These are phyloP conservation scores for Paraglomus brasilianum DNA, from an alignment of 192 early-diverging fungal species.

Conservation along the genomic window DNA sequence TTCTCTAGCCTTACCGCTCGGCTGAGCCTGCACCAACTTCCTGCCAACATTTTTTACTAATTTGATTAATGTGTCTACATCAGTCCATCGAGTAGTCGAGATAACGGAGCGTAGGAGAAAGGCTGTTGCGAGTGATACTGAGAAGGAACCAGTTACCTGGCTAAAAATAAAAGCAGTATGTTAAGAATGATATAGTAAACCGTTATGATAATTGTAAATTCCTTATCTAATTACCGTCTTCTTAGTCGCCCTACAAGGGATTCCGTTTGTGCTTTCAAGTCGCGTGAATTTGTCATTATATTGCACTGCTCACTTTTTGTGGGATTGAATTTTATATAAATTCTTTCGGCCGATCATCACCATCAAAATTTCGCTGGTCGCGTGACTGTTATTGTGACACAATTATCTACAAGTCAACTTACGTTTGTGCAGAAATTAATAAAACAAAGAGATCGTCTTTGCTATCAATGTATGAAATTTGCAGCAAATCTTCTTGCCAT, in stretches of 20 bases:
- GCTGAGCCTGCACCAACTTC: constrained; percentile 72
- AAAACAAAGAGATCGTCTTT: too few species aligned
- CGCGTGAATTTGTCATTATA: constrained; percentile 34
- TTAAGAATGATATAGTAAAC: neutral
- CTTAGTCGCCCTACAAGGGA: constrained; percentile 43
- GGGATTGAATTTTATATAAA: too few species aligned
- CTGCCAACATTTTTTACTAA: constrained; percentile 69
- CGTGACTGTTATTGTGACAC: too few species aligned
- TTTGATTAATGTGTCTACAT: constrained; percentile 57
- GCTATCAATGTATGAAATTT: too few species aligned
- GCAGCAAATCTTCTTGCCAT: too few species aligned
- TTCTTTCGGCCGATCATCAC: too few species aligned
- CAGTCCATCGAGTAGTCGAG: constrained; percentile 70
- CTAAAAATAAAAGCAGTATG: constrained; percentile 29
- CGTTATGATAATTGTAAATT: neutral
- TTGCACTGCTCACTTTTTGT: too few species aligned
- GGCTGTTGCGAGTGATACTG: constrained; percentile 70
- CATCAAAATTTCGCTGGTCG: too few species aligned
- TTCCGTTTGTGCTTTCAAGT: constrained; percentile 43
- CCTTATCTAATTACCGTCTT: constrained; percentile 37
- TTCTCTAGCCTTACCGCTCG: constrained; percentile 49
- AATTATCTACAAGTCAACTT: too few species aligned
- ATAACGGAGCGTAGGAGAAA: constrained; percentile 75
- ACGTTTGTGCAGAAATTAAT: too few species aligned
- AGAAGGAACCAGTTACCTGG: constrained; percentile 67